Base-by-base conservation (phyloP, 2,329 filamentous ascomycete genomes). In the Exophiala aquamarina region DNA sequence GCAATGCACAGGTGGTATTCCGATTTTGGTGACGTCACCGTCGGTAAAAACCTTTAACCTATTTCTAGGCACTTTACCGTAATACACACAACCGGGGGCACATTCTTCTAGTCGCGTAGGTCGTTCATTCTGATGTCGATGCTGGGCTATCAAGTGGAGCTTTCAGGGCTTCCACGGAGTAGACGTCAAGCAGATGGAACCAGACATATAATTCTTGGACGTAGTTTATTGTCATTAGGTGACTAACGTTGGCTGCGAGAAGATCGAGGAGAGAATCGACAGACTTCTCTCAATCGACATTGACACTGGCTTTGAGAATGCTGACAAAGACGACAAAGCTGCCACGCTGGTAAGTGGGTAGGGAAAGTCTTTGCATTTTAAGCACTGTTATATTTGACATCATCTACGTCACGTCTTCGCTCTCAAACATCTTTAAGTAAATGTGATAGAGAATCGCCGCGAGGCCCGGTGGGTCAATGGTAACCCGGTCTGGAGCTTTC, bases 371-470 rank as follows among this genome's bases (percentile, higher is more conserved):
- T 13, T 35, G 19, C 9, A 45, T 26, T 17, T 38, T 36, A 14
- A 35, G 23, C 14, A 43, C 32, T 26, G 34, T 37, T 14, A 49
- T 14, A 2, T 38, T 44, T 26, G 47, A 33, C 10, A 55, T 31
- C 11, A 55, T 15, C 3, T 26, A 37, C 8, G 43, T 48, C 9
- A 56, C 10, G 36, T 70, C 65, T 54, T 77, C 74, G 17, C 61
- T 38, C 15, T 60, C 41, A 37, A 79, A 77, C 67, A 79, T 74
- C 6, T 66, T 56, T 10, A 65, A 53, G 54, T 77, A n/a, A n/a
- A n/a, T n/a, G n/a, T n/a, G n/a, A n/a, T n/a, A n/a, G n/a, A n/a
- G n/a, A n/a, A n/a, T n/a, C n/a, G n/a, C n/a, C n/a, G n/a, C n/a
- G n/a, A n/a, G n/a, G n/a, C n/a, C n/a, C n/a, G n/a, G n/a, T n/a